phyloP scores from a whole-genome alignment of 176 grass and related monocot species.

The Musa beccarii region DNA sequence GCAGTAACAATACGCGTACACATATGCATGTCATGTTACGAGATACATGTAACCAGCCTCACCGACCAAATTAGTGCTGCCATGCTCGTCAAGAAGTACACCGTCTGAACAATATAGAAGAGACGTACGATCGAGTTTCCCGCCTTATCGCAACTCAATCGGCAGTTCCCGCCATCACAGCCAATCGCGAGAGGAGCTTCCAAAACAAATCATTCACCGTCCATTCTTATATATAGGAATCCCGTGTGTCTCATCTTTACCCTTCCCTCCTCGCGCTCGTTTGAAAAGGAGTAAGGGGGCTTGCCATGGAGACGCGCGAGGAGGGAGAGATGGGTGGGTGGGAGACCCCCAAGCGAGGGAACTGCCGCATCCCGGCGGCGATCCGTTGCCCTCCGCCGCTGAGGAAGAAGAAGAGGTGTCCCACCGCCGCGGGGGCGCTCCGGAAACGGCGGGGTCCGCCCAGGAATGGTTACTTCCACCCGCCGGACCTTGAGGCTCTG shows the following conservation, averaged over 20 bases:
- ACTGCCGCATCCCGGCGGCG: slow-evolving; percentile 46
- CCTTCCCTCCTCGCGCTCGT: background rate
- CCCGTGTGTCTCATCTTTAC: background rate
- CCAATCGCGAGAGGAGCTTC: background rate
- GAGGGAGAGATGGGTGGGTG: slow-evolving; percentile 30
- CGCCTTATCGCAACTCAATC: background rate
- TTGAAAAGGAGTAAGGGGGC: background rate
- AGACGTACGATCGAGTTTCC: background rate
- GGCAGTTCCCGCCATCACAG: background rate
- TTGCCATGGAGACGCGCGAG: background rate
- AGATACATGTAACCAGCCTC: too few species aligned
- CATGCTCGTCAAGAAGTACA: too few species aligned
- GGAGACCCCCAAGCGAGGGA: slow-evolving; percentile 80
- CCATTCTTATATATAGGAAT: background rate
- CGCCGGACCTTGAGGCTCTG: slow-evolving; percentile 14
- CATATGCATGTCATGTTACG: too few species aligned
- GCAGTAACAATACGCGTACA: too few species aligned
- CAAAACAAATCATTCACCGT: background rate
- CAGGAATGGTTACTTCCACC: slow-evolving; percentile 18
- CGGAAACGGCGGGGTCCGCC: slow-evolving; percentile 5
- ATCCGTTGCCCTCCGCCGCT: slow-evolving; percentile 54
- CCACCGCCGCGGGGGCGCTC: background rate
- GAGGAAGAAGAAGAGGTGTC: slow-evolving; percentile 29
- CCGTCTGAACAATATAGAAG: too few species aligned
- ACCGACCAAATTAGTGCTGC: too few species aligned